phyloP scores from a whole-genome alignment of 306 rosid species.

The Trifolium repens region DNA sequence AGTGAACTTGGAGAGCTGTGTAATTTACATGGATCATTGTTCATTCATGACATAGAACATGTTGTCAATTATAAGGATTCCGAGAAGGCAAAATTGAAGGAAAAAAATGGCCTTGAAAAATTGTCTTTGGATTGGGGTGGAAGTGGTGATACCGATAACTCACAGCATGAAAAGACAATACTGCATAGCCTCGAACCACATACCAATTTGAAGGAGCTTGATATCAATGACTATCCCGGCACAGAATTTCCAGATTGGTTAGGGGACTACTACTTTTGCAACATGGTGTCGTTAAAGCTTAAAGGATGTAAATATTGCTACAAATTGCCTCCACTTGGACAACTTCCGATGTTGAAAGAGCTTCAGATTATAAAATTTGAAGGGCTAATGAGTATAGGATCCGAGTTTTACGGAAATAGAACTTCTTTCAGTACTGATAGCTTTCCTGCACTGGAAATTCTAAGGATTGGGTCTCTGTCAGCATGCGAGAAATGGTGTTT shows the following conservation, averaged over 20 bases:
- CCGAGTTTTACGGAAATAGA: constrained; percentile 41
- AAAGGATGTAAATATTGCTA: constrained; percentile 45
- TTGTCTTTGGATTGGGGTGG: constrained; percentile 45
- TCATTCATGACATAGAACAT: constrained; percentile 35
- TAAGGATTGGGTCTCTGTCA: constrained; percentile 40
- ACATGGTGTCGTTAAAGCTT: constrained; percentile 35
- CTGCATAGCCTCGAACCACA: constrained; percentile 41
- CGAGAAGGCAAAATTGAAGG: constrained; percentile 45
- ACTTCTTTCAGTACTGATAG: neutral
- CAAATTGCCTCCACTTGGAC: constrained; percentile 50
- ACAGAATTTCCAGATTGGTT: constrained; percentile 52
- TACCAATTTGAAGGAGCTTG: constrained; percentile 45
- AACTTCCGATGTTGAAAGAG: constrained; percentile 45
- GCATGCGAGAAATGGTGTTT: constrained; percentile 47
- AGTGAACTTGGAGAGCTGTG: constrained; percentile 42
- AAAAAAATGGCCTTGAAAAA: constrained; percentile 42
- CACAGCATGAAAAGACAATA: constrained; percentile 31
- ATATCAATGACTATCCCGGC: constrained; percentile 42
- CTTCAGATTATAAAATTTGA: constrained; percentile 41
- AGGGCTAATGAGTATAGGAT: constrained; percentile 33
- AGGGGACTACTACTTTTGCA: constrained; percentile 43
- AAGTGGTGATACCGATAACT: constrained; percentile 34
- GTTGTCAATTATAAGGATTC: constrained; percentile 13
- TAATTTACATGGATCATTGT: constrained; percentile 43
- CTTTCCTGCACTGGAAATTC: constrained; percentile 46